These are phyloP conservation scores for Xenosphaeropsis pyriputrescens DNA, from an alignment of 2,329 filamentous ascomycete genomes.

Conservation along the genomic window DNA sequence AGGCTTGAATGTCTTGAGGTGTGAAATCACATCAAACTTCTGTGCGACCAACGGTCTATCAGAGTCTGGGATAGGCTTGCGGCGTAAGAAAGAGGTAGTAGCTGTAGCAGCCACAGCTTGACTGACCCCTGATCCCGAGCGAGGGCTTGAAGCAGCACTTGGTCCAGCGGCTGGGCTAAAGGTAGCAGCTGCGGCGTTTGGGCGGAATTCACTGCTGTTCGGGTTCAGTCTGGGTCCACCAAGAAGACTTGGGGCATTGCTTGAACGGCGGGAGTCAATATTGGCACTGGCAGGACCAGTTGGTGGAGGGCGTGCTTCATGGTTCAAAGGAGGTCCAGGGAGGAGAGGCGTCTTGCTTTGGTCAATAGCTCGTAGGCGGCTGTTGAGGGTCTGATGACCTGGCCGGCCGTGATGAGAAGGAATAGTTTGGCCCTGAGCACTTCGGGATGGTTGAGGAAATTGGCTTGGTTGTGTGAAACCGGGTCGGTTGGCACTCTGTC, in stretches of 20 bases:
- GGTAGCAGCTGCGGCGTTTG: slow-evolving; percentile 63
- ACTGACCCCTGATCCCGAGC: slow-evolving; percentile 29
- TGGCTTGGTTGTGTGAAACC: slow-evolving; percentile 27
- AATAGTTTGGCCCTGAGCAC: slow-evolving; percentile 8
- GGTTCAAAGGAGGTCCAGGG: slow-evolving; percentile 24
- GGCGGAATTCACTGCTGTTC: slow-evolving; percentile 67
- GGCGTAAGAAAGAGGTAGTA: slow-evolving; percentile 37
- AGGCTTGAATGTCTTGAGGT: slow-evolving; percentile 37
- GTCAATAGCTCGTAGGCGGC: slow-evolving; percentile 14
- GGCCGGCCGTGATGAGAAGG: slow-evolving; percentile 9
- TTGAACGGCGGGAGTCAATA: slow-evolving; percentile 36
- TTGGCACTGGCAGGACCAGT: slow-evolving; percentile 50
- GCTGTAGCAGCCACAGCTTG: slow-evolving; percentile 17
- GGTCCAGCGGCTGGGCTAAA: slow-evolving; percentile 58
- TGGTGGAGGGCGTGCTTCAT: slow-evolving; percentile 57
- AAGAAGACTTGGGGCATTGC: slow-evolving; percentile 30
- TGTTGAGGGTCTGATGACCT: slow-evolving; percentile 8
- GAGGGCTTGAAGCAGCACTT: slow-evolving; percentile 59
- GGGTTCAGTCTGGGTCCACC: slow-evolving; percentile 43
- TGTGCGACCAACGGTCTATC: slow-evolving; percentile 37
- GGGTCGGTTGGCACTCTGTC: slow-evolving; percentile 17
- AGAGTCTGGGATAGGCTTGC: slow-evolving; percentile 50
- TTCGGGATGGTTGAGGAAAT: slow-evolving; percentile 16
- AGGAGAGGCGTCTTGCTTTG: slow-evolving; percentile 3
- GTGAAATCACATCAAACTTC: slow-evolving; percentile 46